Evolutionary conservation across 768 basidiomycete species (phyloP).

Genomic region (Leucocoprinus leucothites): DNA sequence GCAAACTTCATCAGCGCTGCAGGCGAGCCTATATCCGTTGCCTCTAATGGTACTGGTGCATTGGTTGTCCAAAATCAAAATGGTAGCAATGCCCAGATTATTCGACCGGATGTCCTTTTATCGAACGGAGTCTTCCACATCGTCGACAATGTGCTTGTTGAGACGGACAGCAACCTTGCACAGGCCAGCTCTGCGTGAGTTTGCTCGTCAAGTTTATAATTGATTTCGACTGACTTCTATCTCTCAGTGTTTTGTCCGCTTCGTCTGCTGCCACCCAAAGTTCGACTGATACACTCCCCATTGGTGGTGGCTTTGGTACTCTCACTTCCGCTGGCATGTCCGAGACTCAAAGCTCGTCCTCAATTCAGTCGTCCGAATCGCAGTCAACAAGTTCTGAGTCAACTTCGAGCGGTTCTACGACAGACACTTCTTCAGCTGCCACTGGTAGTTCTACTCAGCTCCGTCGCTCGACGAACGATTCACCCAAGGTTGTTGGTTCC

Average conservation of each 20-base stretch:
- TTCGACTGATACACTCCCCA: slow-evolving; percentile 37
- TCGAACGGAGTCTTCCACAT: slow-evolving; percentile 71
- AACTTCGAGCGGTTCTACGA: not conserved
- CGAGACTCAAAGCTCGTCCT: slow-evolving; percentile 5
- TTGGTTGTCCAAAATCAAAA: slow-evolving; percentile 43
- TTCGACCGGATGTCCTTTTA: slow-evolving; percentile 56
- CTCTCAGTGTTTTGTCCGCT: slow-evolving; percentile 37
- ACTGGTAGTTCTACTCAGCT: not conserved
- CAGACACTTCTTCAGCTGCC: slow-evolving; percentile 3
- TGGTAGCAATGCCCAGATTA: slow-evolving; percentile 36
- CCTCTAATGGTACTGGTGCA: slow-evolving; percentile 51
- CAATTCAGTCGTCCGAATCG: slow-evolving; percentile 1
- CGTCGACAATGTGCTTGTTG: slow-evolving; percentile 50
- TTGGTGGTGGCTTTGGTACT: slow-evolving; percentile 23
- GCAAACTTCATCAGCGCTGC: slow-evolving; percentile 48
- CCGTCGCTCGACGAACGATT: not conserved
- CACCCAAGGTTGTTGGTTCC: not conserved
- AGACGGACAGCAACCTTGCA: slow-evolving; percentile 35
- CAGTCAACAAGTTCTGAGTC: not conserved
- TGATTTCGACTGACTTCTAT: not conserved
- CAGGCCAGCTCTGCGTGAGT: slow-evolving; percentile 57
- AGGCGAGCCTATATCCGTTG: slow-evolving; percentile 52
- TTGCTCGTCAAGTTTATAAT: not conserved
- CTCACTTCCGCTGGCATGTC: not conserved
- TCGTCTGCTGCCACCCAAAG: slow-evolving; percentile 38